phyloP scores from a whole-genome alignment of 202 grass and related monocot genomes.

The Hordeum pubiflorum region DNA sequence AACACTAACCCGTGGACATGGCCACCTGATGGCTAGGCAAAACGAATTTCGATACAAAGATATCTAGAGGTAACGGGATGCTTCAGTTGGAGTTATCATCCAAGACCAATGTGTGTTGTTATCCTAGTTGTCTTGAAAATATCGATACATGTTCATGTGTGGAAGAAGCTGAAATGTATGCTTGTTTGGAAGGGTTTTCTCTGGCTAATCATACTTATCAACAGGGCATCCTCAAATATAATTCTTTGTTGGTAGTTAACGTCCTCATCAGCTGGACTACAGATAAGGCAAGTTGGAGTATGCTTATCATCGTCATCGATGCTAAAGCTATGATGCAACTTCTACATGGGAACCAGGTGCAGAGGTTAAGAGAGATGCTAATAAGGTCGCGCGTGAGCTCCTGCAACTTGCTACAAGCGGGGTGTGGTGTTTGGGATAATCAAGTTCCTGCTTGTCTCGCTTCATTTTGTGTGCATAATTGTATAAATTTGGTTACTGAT shows the following conservation, averaged over 20 bases:
- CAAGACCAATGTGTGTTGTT: background rate
- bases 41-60: background rate
- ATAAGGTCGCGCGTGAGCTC: background rate
- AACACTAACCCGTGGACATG: background rate
- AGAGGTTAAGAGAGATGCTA: background rate
- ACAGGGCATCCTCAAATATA: background rate
- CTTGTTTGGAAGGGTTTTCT: background rate
- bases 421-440: background rate
- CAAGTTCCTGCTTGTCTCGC: background rate
- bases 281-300: background rate
- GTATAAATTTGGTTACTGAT: background rate
- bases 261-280: background rate
- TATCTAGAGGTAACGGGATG: background rate
- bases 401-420: background rate
- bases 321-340: background rate
- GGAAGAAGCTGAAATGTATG: background rate
- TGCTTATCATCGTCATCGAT: background rate
- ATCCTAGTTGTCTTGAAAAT: background rate
- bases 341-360: background rate
- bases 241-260: background rate
- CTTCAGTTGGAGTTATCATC: background rate
- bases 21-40: background rate
- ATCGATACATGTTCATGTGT: background rate
- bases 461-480: background rate
- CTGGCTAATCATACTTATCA: background rate